A percentile compares a stretch with the other conserved stretches of the same genome.
These are phyloP conservation scores for Tolypocladium cylindrosporum DNA, from an alignment of 2,329 filamentous ascomycete species.

Conservation along the genomic window DNA sequence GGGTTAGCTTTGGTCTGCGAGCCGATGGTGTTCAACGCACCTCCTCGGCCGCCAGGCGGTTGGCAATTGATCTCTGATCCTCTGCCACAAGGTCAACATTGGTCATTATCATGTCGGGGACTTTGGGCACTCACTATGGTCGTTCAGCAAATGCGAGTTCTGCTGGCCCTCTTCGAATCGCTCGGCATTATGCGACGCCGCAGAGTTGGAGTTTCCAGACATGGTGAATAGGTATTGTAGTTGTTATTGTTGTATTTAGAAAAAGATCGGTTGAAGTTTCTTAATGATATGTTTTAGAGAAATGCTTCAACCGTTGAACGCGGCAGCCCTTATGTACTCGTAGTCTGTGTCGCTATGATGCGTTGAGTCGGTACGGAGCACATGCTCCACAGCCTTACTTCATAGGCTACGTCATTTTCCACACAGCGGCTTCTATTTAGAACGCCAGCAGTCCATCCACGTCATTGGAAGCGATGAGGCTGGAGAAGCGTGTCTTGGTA, in stretches of 20 bases:
- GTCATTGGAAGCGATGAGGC: background rate
- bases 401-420: conserved; percentile 19
- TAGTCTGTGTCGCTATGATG: background rate
- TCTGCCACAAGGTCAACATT: conserved; percentile 29
- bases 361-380: conserved; percentile 2
- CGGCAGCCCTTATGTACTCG: conserved; percentile 4
- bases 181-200: conserved; percentile 39
- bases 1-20: conserved; percentile 3
- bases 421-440: background rate
- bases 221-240: conserved; percentile 11
- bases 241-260: background rate
- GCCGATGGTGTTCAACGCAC: conserved; percentile 20
- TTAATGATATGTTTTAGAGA: background rate
- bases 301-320: background rate
- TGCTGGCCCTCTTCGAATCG: conserved; percentile 64
- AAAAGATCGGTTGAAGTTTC: background rate
- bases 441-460: background rate
- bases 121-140: conserved; percentile 51
- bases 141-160: conserved; percentile 56
- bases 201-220: conserved; percentile 52
- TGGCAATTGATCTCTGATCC: conserved; percentile 62
- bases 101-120: no score
- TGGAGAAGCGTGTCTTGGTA: background rate
- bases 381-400: conserved; percentile 15
- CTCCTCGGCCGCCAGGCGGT: conserved; percentile 57